phyloP scores from a whole-genome alignment of 2,329 filamentous ascomycete genomes.

The Claviceps paspali region DNA sequence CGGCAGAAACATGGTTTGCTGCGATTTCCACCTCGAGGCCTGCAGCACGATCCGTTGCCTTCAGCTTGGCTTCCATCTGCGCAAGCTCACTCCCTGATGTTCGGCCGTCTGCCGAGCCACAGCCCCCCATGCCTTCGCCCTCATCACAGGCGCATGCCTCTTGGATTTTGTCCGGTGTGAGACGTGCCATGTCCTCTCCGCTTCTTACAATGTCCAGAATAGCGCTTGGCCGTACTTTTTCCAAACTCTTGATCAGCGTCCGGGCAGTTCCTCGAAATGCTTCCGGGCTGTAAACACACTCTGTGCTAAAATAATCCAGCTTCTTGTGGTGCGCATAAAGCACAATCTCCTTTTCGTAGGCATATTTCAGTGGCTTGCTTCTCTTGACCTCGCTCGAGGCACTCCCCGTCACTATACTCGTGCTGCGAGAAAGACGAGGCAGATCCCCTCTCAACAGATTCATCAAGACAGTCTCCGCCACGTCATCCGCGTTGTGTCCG shows the following conservation, averaged over 20 bases:
- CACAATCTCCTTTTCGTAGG: slow-evolving; percentile 98
- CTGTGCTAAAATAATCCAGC: slow-evolving; percentile 94
- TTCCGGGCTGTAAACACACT: slow-evolving; percentile 96
- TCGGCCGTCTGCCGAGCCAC: slow-evolving; percentile 49
- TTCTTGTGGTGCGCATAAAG: slow-evolving; percentile 95
- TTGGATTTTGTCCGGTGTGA: slow-evolving; percentile 32
- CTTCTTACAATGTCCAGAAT: slow-evolving; percentile 91
- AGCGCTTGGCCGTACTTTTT: slow-evolving; percentile 82
- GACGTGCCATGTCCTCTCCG: slow-evolving; percentile 85
- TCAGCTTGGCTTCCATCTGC: slow-evolving; percentile 49
- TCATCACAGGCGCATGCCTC: slow-evolving; percentile 23
- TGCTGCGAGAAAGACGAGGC: slow-evolving; percentile 72
- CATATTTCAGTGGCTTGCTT: slow-evolving; percentile 94
- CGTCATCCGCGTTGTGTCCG: slow-evolving; percentile 93
- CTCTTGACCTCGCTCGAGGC: slow-evolving; percentile 77
- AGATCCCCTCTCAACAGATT: slow-evolving; percentile 85
- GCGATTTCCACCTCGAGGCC: slow-evolving; percentile 19
- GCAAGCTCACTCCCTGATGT: slow-evolving; percentile 64
- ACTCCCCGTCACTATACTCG: slow-evolving; percentile 72
- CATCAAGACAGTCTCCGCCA: slow-evolving; percentile 96
- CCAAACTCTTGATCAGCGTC: slow-evolving; percentile 85
- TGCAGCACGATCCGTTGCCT: slow-evolving; percentile 8
- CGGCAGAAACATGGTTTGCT: slow-evolving; percentile 9
- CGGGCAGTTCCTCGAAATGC: slow-evolving; percentile 88
- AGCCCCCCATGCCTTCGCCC: slow-evolving; percentile 43